phyloP scores from a whole-genome alignment of 441 rosid species.

The Erysimum cheiri region DNA sequence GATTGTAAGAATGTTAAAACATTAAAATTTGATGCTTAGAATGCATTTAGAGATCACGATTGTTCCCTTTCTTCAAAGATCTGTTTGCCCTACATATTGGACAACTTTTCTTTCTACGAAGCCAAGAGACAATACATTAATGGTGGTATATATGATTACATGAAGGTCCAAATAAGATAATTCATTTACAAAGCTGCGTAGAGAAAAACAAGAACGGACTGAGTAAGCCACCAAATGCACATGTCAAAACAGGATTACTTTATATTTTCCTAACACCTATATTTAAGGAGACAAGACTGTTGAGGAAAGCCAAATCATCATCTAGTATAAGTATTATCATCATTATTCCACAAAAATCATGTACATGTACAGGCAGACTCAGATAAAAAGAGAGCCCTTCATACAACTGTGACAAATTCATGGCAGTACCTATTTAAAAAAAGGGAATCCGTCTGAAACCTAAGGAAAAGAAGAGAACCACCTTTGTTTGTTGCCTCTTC shows the following conservation, averaged over 20 bases:
- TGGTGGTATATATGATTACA: too few species aligned
- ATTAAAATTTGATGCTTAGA: too few species aligned
- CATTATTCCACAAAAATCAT: conserved; percentile 12
- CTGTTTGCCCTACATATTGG: too few species aligned
- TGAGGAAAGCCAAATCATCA: conserved; percentile 19
- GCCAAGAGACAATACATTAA: too few species aligned
- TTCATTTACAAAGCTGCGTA: conserved; percentile 81
- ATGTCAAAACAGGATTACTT: not conserved
- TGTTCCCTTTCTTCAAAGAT: too few species aligned
- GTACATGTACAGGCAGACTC: not conserved
- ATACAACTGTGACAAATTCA: not conserved
- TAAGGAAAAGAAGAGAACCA: conserved; percentile 35
- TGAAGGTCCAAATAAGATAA: conserved; percentile 71
- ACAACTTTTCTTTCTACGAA: too few species aligned
- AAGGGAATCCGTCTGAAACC: conserved; percentile 8
- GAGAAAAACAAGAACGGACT: not conserved
- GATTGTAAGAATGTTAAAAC: too few species aligned
- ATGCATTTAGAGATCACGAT: too few species aligned
- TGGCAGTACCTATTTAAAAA: conserved; percentile 9
- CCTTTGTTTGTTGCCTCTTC: conserved; percentile 93
- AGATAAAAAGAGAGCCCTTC: conserved; percentile 10
- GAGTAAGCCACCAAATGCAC: conserved; percentile 16
- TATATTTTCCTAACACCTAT: too few species aligned
- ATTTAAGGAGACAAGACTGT: not conserved
- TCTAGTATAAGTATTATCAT: conserved; percentile 15